Conservation (phyloP, 2,329 filamentous ascomycete genomes). For the Epichloe sibirici region DNA sequence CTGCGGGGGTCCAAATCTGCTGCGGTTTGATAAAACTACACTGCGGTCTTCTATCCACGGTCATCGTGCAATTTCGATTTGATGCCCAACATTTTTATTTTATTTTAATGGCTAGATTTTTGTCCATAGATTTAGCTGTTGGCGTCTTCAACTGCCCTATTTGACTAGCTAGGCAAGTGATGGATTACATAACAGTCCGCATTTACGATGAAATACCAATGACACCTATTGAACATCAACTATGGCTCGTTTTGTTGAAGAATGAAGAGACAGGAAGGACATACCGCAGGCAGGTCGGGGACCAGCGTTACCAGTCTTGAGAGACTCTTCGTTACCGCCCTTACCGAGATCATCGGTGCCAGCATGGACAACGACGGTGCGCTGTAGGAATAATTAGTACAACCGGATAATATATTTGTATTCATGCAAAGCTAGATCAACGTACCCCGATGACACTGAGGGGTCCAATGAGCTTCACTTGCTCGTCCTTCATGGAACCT, state of each 20-base stretch:
- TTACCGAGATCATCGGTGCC: slow-evolving; percentile 96
- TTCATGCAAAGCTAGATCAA: slow-evolving; percentile 5
- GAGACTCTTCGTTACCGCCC: slow-evolving; percentile 84
- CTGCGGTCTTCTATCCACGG: not conserved
- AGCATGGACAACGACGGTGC: slow-evolving; percentile 86
- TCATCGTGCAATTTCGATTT: not conserved
- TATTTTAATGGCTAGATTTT: not conserved
- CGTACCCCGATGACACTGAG: slow-evolving; percentile 87
- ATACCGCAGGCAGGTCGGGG: slow-evolving; percentile 85
- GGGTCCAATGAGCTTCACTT: slow-evolving; percentile 91
- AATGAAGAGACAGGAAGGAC: slow-evolving; percentile 17
- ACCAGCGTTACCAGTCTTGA: slow-evolving; percentile 97
- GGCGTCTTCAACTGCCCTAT: no score
- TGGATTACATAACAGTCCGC: not conserved
- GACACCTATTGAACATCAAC: slow-evolving; percentile 44
- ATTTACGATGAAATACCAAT: slow-evolving; percentile 73
- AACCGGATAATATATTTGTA: not conserved
- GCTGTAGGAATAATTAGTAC: slow-evolving; percentile 36
- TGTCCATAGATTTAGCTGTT: not conserved
- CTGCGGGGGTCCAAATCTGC: not conserved
- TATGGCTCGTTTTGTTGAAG: not conserved
- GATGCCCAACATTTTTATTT: not conserved
- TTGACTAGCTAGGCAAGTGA: not conserved
- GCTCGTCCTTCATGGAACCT: slow-evolving; percentile 66
- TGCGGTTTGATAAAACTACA: not conserved